Percentiles rank a stretch among this genome's conserved stretches.
Conservation (phyloP, 208 protist species). For the Acanthamoeba culbertsoni region DNA sequence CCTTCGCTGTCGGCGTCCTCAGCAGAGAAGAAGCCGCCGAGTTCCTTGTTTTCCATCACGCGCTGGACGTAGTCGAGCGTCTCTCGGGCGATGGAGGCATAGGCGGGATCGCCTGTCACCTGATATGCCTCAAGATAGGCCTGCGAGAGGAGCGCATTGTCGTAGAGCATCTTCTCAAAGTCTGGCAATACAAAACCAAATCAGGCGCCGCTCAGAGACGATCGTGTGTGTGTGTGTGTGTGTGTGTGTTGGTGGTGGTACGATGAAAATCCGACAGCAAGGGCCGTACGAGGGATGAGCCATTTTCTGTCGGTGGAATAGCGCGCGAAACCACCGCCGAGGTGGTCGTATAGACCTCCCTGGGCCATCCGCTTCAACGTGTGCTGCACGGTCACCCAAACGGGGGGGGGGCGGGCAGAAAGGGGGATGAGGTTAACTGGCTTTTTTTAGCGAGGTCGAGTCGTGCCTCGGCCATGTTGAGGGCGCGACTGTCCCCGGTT, state of each 20-base stretch:
- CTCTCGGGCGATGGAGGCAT: not conserved
- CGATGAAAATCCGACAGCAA: not conserved
- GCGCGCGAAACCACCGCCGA: constrained; percentile 67
- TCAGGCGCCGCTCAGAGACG: constrained; percentile 5
- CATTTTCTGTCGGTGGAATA: constrained; percentile 65
- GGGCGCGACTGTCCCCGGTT: not conserved
- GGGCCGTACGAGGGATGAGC: constrained; percentile 65
- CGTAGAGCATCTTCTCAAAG: constrained; percentile 70
- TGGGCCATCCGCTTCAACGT: constrained; percentile 67
- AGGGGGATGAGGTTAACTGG: not conserved
- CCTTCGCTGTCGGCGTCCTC: constrained; percentile 62
- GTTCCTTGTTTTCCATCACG: constrained; percentile 40
- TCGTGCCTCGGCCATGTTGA: constrained; percentile 13
- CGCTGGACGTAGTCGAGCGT: constrained; percentile 56
- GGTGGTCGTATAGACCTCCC: constrained; percentile 70
- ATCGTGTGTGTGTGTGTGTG: too few relatives aligned
- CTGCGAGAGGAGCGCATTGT: constrained; percentile 61
- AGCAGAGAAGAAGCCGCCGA: constrained; percentile 68
- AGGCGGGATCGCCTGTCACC: constrained; percentile 34
- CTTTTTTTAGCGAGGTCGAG: not conserved
- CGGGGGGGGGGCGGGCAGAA: not conserved
- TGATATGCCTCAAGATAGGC: constrained; percentile 64
- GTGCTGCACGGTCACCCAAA: not conserved
- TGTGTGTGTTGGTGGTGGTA: not conserved
- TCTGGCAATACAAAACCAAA: not conserved